These are phyloP conservation scores for Trametes cingulata DNA, from an alignment of 768 basidiomycete species.

Conservation along the genomic window DNA sequence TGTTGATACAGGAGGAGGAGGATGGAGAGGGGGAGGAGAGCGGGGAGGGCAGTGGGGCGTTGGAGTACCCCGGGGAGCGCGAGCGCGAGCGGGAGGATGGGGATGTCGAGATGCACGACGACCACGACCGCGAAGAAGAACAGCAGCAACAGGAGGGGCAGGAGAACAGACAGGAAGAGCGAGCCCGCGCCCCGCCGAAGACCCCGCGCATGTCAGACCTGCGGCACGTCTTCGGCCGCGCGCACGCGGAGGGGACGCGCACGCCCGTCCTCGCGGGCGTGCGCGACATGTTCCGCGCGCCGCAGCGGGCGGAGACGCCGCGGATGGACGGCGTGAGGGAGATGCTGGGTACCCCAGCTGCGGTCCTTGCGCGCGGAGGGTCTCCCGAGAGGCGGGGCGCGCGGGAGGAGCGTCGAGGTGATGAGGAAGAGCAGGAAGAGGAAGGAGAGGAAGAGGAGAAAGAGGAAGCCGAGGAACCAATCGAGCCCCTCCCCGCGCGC, in stretches of 20 bases:
- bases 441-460: conserved; percentile 11
- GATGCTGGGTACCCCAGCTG: conserved; percentile 35
- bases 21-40: no score
- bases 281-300: conserved; percentile 35
- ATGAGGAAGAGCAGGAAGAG: neutral
- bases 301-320: conserved; percentile 32
- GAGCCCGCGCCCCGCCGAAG: conserved; percentile 12
- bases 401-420: neutral
- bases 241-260: conserved; percentile 11
- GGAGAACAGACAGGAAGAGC: no score
- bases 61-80: no score
- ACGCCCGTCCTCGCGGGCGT: conserved; percentile 34
- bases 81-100: conserved; percentile 22
- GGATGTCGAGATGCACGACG: neutral
- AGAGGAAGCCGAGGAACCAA: conserved; percentile 14
- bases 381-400: conserved; percentile 11
- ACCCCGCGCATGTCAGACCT: conserved; percentile 35
- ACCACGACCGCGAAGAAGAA: no score
- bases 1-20: conserved; percentile 23
- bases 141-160: no score
- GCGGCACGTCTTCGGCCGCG: conserved; percentile 34
- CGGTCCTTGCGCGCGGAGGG: conserved; percentile 23
- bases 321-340: conserved; percentile 36
- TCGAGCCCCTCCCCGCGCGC: conserved; percentile 7
- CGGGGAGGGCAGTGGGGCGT: no score